Evolutionary conservation across 2,329 filamentous ascomycete species (phyloP).

Genomic region (Passalora sequoiae): DNA sequence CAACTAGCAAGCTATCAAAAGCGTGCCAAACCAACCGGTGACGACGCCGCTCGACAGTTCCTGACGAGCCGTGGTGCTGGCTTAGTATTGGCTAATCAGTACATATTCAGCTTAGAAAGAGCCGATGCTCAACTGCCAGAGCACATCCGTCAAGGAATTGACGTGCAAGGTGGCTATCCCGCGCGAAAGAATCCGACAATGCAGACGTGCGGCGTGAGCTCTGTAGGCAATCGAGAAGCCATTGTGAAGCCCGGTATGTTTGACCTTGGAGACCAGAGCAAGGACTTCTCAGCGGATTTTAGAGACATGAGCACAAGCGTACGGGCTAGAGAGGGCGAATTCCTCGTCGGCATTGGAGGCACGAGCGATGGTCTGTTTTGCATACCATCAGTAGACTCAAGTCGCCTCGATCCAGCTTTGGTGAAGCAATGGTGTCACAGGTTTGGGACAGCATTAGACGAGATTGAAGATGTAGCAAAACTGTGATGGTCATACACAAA

Average conservation of each 20-base stretch:
- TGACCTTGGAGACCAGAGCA: slow-evolving; percentile 25
- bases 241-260: slow-evolving; percentile 31
- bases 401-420: slow-evolving; percentile 25
- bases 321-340: slow-evolving; percentile 43
- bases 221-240: slow-evolving; percentile 36
- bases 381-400: slow-evolving; percentile 35
- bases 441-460: slow-evolving; percentile 25
- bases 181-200: slow-evolving; percentile 29
- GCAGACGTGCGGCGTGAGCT: slow-evolving; percentile 45
- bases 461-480: slow-evolving; percentile 7
- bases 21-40: slow-evolving; percentile 23
- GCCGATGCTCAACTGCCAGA: slow-evolving; percentile 33
- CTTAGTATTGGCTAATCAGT: slow-evolving; percentile 41
- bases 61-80: slow-evolving; percentile 37
- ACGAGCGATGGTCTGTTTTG: slow-evolving; percentile 36
- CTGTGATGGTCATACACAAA: not conserved
- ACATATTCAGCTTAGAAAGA: slow-evolving; percentile 40
- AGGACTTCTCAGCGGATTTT: slow-evolving; percentile 41
- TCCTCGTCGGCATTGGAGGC: slow-evolving; percentile 41
- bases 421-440: slow-evolving; percentile 26
- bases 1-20: slow-evolving; percentile 45
- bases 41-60: slow-evolving; percentile 22
- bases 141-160: slow-evolving; percentile 24
- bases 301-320: slow-evolving; percentile 36
- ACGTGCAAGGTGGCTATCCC: slow-evolving; percentile 38